phyloP scores from a whole-genome alignment of 148 eudicot genomes.

The Heliosperma pusillum region DNA sequence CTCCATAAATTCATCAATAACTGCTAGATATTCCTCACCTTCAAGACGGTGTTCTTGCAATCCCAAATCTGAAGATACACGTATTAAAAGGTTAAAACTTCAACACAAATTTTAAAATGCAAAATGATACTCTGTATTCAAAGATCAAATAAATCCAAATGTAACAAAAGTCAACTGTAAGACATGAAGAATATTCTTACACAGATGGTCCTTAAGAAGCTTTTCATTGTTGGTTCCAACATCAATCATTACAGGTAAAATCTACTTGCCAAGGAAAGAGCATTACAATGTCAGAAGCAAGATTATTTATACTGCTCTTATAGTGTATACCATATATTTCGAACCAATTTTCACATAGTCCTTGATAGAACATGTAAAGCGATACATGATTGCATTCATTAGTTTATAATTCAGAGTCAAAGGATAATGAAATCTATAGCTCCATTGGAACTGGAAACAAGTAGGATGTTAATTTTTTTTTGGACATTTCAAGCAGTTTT shows the following conservation, averaged over 20 bases:
- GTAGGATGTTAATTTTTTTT: neutral
- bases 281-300: slow-evolving; percentile 13
- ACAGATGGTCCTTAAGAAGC: slow-evolving; percentile 81
- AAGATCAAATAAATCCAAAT: neutral
- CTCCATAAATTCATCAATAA: slow-evolving; percentile 94
- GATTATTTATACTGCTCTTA: neutral
- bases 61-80: slow-evolving; percentile 41
- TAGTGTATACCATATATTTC: neutral
- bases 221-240: slow-evolving; percentile 97
- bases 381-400: neutral
- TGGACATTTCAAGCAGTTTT: neutral
- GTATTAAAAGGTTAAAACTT: neutral
- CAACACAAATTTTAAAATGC: no score
- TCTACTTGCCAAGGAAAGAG: slow-evolving; percentile 43
- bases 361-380: neutral
- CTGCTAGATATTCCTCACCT: slow-evolving; percentile 87
- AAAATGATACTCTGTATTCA: neutral
- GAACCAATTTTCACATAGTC: neutral
- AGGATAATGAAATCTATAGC: no score
- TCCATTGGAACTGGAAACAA: neutral
- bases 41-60: slow-evolving; percentile 94
- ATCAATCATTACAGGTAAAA: slow-evolving; percentile 96
- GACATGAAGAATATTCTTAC: slow-evolving; percentile 45
- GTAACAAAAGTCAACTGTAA: neutral
- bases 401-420: no score